Base-by-base conservation (phyloP, 225 moss, liverwort and hornwort genomes). In the Marchantia polymorpha region DNA sequence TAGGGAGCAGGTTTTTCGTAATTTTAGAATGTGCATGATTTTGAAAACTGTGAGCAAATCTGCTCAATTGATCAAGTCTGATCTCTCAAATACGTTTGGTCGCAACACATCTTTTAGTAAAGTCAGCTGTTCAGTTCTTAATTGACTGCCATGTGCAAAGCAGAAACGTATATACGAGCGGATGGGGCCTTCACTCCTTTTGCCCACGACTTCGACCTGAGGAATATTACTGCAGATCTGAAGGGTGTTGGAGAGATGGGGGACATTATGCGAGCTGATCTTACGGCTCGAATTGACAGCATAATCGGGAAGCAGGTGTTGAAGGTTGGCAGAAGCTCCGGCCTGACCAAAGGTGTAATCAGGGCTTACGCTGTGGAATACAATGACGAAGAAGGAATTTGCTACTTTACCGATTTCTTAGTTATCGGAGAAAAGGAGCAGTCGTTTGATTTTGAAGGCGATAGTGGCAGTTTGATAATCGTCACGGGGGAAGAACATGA, bases 331-430 rank as follows among this genome's bases (percentile, higher is more conserved):
- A 39, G 39, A 39, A 85, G 84, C 78, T 81, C 84, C 22, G 84
- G 81, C 48, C 84, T 85, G 31, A 85, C 84, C 8, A 81, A 68
- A 52, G 84, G 84, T 50, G 31, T 74, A 20, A 79, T 85, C 47
- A 85, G 77, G 81, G 84, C 72, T 17, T 85, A 78, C 55, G 84
- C 84, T 27, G 81, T 82, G 29, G 84, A 85, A 15, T 85, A 85
- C 73, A 85, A 82, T 23, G 84, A 85, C 19, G 81, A 81, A 48
- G 73, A 73, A 25, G 78, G 84, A 46, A 64, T 74, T 20, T 78
- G 81, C 73, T 85, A 80, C 55, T 85, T 78, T 69, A 85, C 81
- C 0, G 84, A 85, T n/a, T 85, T 85, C 25, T 79, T 81, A 29
- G 80, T 85, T 6, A 81, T 85, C 17, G 84, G 84, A 19, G 84